Evolutionary conservation across 371 early-diverging fungal species (phyloP).

Genomic region (Mucor racemosus): DNA sequence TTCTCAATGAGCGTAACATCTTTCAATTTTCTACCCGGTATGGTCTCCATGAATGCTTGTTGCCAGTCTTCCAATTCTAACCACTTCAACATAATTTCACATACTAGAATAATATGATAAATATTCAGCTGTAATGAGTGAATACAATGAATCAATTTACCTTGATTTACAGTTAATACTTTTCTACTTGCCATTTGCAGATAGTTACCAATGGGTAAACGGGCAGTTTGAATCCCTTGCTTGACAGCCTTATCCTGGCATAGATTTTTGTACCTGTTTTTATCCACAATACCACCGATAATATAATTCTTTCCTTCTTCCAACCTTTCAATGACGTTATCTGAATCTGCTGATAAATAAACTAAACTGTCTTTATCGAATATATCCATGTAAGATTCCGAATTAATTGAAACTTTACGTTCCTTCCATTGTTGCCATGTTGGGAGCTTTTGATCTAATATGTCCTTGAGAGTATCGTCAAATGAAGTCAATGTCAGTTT

Average conservation of each 20-base stretch:
- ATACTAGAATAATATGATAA: conserved; percentile 54
- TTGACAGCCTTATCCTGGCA: conserved; percentile 79
- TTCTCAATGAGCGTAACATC: conserved; percentile 12
- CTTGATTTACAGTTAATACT: conserved; percentile 93
- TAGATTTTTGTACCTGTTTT: conserved; percentile 84
- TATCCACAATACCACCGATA: conserved; percentile 95
- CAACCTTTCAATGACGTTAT: conserved; percentile 68
- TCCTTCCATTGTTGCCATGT: conserved; percentile 46
- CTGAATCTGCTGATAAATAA: conserved; percentile 91
- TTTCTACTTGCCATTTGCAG: conserved; percentile 78
- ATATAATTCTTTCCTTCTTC: conserved; percentile 80
- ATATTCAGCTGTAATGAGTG: too few relatives aligned
- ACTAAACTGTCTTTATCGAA: conserved; percentile 65
- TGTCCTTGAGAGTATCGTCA: conserved; percentile 36
- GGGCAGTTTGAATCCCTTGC: conserved; percentile 76
- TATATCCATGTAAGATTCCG: conserved; percentile 44
- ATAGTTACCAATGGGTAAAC: conserved; percentile 85
- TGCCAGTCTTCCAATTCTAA: conserved; percentile 69
- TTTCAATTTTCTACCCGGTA: conserved; percentile 77
- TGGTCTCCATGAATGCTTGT: conserved; percentile 73
- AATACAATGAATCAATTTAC: conserved; percentile 31
- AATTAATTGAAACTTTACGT: conserved; percentile 29
- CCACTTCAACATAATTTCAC: conserved; percentile 74
- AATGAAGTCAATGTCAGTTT: conserved; percentile 52
- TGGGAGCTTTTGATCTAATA: conserved; percentile 49